Conservation (phyloP, 768 basidiomycete species). For the Mycena crocata region DNA sequence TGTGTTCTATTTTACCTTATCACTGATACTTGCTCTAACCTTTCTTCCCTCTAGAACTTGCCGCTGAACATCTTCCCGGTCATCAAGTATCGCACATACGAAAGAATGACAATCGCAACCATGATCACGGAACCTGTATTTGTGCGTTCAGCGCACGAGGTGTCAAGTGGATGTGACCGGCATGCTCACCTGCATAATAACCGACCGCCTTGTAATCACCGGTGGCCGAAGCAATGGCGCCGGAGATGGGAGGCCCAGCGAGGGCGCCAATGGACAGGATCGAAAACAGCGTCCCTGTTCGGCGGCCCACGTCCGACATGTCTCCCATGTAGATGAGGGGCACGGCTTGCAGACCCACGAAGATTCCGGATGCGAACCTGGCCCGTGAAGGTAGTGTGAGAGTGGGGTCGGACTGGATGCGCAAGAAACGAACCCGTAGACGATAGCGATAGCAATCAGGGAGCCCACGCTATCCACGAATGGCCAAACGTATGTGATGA, state of each 20-base stretch:
- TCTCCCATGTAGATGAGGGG: slow-evolving; percentile 74
- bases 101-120: slow-evolving; percentile 19
- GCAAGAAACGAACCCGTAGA: slow-evolving; percentile 70
- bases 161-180: not conserved
- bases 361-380: slow-evolving; percentile 73
- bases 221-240: slow-evolving; percentile 68
- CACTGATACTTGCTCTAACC: no score
- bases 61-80: slow-evolving; percentile 25
- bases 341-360: slow-evolving; percentile 64
- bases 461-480: slow-evolving; percentile 57
- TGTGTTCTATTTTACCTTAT: no score
- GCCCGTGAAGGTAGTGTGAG: not conserved
- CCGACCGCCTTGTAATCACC: slow-evolving; percentile 67
- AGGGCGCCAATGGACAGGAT: slow-evolving; percentile 72
- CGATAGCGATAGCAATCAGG: slow-evolving; percentile 63
- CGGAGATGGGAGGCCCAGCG: slow-evolving; percentile 79
- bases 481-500: slow-evolving; percentile 80
- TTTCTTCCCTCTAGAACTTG: slow-evolving; percentile 8
- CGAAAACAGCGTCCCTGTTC: slow-evolving; percentile 74
- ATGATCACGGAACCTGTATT: slow-evolving; percentile 14
- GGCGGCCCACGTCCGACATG: slow-evolving; percentile 69
- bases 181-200: slow-evolving; percentile 65
- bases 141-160: not conserved
- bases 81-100: slow-evolving; percentile 29
- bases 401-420: not conserved